These are phyloP conservation scores for Cladosporium sp. DNA, from an alignment of 2,329 filamentous ascomycete genomes.

Conservation along the genomic window DNA sequence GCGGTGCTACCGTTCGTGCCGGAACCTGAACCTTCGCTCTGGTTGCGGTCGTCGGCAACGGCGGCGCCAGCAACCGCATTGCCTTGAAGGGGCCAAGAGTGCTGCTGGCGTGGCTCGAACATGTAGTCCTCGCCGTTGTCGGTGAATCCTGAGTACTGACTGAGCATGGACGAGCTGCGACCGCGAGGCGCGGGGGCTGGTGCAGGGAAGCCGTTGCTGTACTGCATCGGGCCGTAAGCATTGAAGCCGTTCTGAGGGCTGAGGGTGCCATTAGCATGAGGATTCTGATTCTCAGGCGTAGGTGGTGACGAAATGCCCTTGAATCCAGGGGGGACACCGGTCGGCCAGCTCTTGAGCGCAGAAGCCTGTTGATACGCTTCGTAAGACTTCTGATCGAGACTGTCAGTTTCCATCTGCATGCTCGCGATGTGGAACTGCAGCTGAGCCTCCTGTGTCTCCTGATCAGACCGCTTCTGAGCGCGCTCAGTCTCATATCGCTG, in stretches of 20 bases:
- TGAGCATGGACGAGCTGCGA: conserved; percentile 48
- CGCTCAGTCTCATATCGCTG: conserved; percentile 30
- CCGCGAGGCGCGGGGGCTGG: conserved; percentile 30
- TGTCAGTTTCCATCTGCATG: conserved; percentile 31
- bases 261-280: conserved; percentile 40
- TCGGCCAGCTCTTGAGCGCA: conserved; percentile 23
- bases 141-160: conserved; percentile 46
- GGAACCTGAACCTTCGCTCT: conserved; percentile 23
- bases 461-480: conserved; percentile 19
- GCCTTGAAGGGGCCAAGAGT: conserved; percentile 20
- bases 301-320: conserved; percentile 34
- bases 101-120: conserved; percentile 18
- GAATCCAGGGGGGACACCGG: conserved; percentile 15
- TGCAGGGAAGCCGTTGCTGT: conserved; percentile 12
- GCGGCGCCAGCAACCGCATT: conserved; percentile 14
- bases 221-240: conserved; percentile 15
- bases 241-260: conserved; percentile 17
- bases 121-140: conserved; percentile 32
- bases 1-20: conserved; percentile 20
- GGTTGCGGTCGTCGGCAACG: conserved; percentile 18
- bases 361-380: conserved; percentile 34
- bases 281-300: conserved; percentile 56
- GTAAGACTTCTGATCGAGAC: conserved; percentile 35
- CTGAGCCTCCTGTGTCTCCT: conserved; percentile 35
- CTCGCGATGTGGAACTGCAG: conserved; percentile 34